Base-by-base conservation (phyloP, 495 filamentous ascomycete genomes). In the Aspergillus olivimuriae region DNA sequence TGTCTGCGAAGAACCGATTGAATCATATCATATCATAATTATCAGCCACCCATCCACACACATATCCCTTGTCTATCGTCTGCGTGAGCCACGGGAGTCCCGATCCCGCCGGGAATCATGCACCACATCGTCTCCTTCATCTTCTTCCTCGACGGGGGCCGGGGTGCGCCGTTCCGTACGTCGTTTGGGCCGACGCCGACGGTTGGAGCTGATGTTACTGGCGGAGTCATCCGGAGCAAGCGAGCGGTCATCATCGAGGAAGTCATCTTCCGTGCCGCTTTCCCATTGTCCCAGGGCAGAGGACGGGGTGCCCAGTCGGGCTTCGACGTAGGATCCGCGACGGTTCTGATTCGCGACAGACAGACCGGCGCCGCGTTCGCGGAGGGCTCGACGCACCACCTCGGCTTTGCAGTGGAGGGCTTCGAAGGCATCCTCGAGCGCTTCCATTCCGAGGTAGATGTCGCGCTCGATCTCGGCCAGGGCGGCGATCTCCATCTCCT, bases 351-450 rank as follows among this genome's bases (percentile, higher is more conserved):
- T 77, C 28, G 82, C 84, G 65, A 91, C 79, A 4, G 83, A 77
- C 4, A 96, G 68, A 1, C 86, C 89, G 10, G 87, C 85, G 17
- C 81, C 78, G 15, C 90, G 82, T 52, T 89, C 82, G 4, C 89
- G 81, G 2, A 97, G 75, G 2, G 82, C 76, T 11, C 77, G 79
- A 0, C 94, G 84, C 14, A 98, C 86, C 0, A 70, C 58, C 54
- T 97, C 88, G 12, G 94, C 89, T 54, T 82, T 84, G 52, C 74
- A 72, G 55, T 98, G 94, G 22, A 98, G 78, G 34, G 80, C 84
- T 66, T 97, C 94, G 50, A 98, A 95, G 3, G 92, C 89, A 58
- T 95, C 86, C 63, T 97, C 94, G 23, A 98, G 77, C 11, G 83
- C 80, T 63, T 97, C 92, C 85, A 98, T 95, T 33, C 88, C 84